Evolutionary conservation across 495 filamentous ascomycete genomes (phyloP), one percentile per base, ranked within the genome.

Genomic region (Monascus purpureus): DNA sequence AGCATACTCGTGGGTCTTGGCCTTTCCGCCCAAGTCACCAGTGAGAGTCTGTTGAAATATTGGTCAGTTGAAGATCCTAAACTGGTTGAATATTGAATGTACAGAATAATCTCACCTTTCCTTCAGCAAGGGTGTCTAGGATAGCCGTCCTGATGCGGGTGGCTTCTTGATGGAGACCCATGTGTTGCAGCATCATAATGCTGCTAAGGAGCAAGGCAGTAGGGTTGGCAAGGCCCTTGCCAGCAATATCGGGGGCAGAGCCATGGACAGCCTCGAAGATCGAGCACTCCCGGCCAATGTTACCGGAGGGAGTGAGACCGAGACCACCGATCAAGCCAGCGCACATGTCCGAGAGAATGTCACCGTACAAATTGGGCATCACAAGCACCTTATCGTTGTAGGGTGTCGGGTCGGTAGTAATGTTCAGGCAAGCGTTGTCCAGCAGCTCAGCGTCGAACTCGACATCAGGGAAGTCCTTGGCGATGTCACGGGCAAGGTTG

Each of bases 261-360:
- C 90, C 90, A 65, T 97, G 90, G 48, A 97, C 92, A 39, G 90
- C 92, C 69, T 97, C 90, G 71, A 97, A 97, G 65, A 97, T 97
- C 46, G 83, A 90, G 73, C 85, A 94, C 67, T 94, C 82, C 60
- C 94, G 84, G 53, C 90, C 92, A 51, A 97, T 96, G 70, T 97
- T 97, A 45, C 87, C 92, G 22, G 86, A 94, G 37, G 90, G 90
- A 30, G 90, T 96, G 22, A 97, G 73, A 52, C 90, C 90, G 37
- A 97, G 79, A 59, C 90, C 92, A 53, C 90, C 90, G 46, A 96
- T 97, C 37, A 97, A 70, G 65, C 92, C 90, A 46, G 90, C 90
- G 63, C 90, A 96, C 83, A 97, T 92, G 61, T 97, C 90, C 46
- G 90, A 96, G 39, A 97, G 73, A 72, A 97, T 97, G 59, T 97